Conservation (phyloP, 2,329 filamentous ascomycete species). For the Cladophialophora carrionii region DNA sequence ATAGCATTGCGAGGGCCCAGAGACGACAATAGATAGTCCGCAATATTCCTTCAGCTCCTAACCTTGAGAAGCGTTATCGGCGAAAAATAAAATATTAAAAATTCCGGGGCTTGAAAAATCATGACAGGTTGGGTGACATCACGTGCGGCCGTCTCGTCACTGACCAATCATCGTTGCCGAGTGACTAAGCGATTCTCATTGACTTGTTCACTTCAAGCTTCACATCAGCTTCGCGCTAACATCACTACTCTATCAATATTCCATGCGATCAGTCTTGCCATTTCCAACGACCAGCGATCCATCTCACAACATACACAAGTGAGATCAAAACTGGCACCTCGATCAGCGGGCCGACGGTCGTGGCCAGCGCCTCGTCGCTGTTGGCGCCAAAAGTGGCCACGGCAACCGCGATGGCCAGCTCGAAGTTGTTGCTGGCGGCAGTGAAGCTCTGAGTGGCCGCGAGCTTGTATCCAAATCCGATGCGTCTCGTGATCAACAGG, state of each 20-base stretch:
- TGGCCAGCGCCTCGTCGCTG: conserved; percentile 78
- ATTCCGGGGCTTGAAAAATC: no score
- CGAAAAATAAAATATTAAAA: background rate
- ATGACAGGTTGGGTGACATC: background rate
- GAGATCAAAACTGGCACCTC: conserved; percentile 81
- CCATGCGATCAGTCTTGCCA: conserved; percentile 30
- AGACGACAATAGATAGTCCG: no score
- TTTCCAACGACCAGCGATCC: conserved; percentile 39
- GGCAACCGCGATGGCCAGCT: conserved; percentile 64
- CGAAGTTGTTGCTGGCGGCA: conserved; percentile 14
- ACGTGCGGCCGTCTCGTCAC: background rate
- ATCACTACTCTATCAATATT: background rate
- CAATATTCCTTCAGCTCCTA: background rate
- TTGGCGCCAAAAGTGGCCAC: conserved; percentile 77
- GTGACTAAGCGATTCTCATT: background rate
- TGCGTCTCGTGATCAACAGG: conserved; percentile 60
- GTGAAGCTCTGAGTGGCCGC: conserved; percentile 75
- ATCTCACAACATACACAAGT: conserved; percentile 73
- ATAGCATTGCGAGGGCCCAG: background rate
- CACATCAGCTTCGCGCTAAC: no score
- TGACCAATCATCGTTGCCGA: background rate
- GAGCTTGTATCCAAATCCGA: conserved; percentile 73
- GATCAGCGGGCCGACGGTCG: conserved; percentile 82
- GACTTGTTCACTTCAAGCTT: no score
- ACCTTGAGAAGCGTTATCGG: background rate